A percentile compares a stretch with the other conserved stretches of the same genome.
Evolutionary conservation across 306 rosid species (phyloP).

Genomic region (Potentilla sterilis): DNA sequence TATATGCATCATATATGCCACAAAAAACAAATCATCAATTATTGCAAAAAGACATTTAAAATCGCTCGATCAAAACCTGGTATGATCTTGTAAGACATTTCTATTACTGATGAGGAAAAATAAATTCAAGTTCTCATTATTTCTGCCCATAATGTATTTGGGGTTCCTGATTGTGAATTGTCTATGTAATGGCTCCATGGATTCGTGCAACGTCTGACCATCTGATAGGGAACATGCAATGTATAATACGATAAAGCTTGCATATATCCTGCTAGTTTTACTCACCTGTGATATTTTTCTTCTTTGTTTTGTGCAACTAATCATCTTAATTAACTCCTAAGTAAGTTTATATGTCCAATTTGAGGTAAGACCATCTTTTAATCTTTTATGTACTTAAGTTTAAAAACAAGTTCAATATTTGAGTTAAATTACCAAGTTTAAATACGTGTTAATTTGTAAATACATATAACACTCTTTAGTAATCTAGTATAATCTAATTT

Average conservation of each 20-base stretch:
- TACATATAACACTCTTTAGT: no score
- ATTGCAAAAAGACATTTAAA: conserved; percentile 17
- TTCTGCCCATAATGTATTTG: background rate
- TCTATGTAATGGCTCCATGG: background rate
- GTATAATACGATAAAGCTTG: background rate
- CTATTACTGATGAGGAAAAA: background rate
- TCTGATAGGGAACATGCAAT: background rate
- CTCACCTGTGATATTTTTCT: no score
- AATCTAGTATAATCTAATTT: no score
- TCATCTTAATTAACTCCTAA: no score
- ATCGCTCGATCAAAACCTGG: conserved; percentile 22
- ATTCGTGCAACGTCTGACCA: background rate
- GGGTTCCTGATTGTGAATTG: background rate
- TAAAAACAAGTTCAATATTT: no score
- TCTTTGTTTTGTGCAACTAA: no score
- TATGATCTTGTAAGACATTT: conserved; percentile 8
- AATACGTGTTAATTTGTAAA: no score
- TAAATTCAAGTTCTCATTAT: background rate
- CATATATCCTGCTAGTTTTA: background rate
- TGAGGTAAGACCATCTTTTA: no score
- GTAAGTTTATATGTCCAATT: no score
- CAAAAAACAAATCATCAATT: conserved; percentile 19
- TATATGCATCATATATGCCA: background rate
- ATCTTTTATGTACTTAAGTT: no score
- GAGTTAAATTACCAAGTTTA: no score